Evolutionary conservation across 768 basidiomycete species (phyloP), one percentile per base, ranked within the genome.

Genomic region (Naganishia onofrii): DNA sequence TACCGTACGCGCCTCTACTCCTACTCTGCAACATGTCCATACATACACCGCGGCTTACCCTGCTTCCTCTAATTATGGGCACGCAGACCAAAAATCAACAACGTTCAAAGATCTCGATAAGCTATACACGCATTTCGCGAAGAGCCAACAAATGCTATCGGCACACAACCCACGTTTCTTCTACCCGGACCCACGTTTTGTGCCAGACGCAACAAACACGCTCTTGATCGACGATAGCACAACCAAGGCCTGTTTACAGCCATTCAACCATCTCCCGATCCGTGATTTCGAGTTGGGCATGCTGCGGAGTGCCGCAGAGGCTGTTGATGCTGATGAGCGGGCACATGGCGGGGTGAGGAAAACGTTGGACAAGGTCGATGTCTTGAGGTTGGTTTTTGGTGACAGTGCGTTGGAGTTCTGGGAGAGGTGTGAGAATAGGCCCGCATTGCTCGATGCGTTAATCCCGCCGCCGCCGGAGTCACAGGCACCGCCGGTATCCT

Each of bases 231-330:
- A 81, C 54, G 80, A 81, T 70, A 77, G 77, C 19, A 75, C 77
- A 0, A 65, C 74, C 4, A 81, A 81, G 69, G 76, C 75, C 3
- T 67, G 76, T 7, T 65, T 71, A 31, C 78, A 81, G 53, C 80
- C 80, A 0, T 81, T 76, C 74, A 77, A 76, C 64, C 77, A 81
- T 68, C 65, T 81, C 29, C 73, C 78, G 19, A 76, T 81, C 21
- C 76, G 77, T 9, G 76, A 77, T 57, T 81, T 73, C 57, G 77
- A 63, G 26, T 29, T 63, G 38, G 38, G 21, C 5, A 63, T 63
- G 60, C 23, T 63, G 10, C 19, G 32, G 0, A 19, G 3, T 6
- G 60, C 60, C 12, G 60, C 26, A 12, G 38, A 63, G 36, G 60
- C 32, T 15, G 38, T 63, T n/a, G 60, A 63, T 34, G 60, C 60